Conservation (phyloP, 2,329 filamentous ascomycete species). For the Hypoxylon sp. region DNA sequence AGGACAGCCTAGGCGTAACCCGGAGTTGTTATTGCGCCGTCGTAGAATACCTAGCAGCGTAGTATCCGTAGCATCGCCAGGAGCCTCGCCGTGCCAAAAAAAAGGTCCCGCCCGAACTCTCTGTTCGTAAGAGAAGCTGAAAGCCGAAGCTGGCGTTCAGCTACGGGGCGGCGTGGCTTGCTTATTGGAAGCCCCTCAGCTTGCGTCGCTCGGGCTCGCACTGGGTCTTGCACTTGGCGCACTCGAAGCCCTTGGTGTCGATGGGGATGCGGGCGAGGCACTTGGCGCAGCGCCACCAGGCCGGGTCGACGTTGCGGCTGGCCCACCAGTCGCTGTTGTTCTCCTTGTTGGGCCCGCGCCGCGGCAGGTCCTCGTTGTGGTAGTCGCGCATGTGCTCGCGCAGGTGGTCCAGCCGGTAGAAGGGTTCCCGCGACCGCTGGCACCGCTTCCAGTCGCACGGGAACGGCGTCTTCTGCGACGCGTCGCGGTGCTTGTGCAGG, state of each 20-base stretch:
- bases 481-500: slow-evolving; percentile 56
- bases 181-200: slow-evolving; percentile 30
- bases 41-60: not conserved
- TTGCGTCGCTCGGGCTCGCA: slow-evolving; percentile 54
- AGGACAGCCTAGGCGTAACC: not conserved
- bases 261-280: slow-evolving; percentile 58
- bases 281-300: slow-evolving; percentile 64
- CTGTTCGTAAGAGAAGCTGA: slow-evolving; percentile 1
- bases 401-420: slow-evolving; percentile 64
- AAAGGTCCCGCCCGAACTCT: too few relatives aligned
- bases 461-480: slow-evolving; percentile 53
- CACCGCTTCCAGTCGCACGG: slow-evolving; percentile 62
- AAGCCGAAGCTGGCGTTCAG: slow-evolving; percentile 4
- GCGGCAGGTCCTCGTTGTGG: slow-evolving; percentile 58
- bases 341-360: slow-evolving; percentile 38
- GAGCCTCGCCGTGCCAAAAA: slow-evolving; percentile 2
- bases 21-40: slow-evolving; percentile 1
- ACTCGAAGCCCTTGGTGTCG: slow-evolving; percentile 53
- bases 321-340: slow-evolving; percentile 50
- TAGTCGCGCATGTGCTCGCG: slow-evolving; percentile 64
- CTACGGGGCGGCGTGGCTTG: slow-evolving; percentile 20
- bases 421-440: slow-evolving; percentile 54
- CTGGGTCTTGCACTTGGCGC: slow-evolving; percentile 55
- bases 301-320: slow-evolving; percentile 48
- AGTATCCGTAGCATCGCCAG: not conserved